Conservation (phyloP, 164 flowering plant species). For the Pachysandra terminalis region DNA sequence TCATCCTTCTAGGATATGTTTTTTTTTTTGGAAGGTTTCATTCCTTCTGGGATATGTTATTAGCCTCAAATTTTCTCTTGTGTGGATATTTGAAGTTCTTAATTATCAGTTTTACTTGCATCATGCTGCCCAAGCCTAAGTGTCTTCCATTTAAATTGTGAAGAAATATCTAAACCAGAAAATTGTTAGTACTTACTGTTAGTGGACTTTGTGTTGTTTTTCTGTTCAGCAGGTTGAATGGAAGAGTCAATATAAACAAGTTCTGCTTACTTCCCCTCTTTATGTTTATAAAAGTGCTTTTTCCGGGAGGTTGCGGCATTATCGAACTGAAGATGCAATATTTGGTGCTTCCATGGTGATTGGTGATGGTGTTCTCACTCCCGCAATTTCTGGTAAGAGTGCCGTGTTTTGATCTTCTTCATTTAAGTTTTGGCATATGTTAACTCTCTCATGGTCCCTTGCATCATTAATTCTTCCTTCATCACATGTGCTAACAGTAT, state of each 20-base stretch:
- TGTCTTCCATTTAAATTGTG: not conserved
- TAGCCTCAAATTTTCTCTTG: not conserved
- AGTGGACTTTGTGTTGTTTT: not conserved
- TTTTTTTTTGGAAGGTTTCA: too few species aligned
- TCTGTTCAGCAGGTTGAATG: slow-evolving; percentile 36
- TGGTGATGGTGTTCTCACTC: slow-evolving; percentile 53
- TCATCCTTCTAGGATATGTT: not conserved
- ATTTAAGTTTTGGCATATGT: not conserved
- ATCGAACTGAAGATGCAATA: slow-evolving; percentile 49
- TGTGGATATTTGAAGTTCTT: not conserved
- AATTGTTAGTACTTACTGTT: not conserved
- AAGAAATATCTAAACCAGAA: not conserved
- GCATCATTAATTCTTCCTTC: not conserved
- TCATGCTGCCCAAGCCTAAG: not conserved
- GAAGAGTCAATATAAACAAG: slow-evolving; percentile 22
- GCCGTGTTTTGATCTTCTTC: slow-evolving; percentile 3
- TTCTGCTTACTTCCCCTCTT: slow-evolving; percentile 60
- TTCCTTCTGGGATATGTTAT: not conserved
- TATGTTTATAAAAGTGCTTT: slow-evolving; percentile 63
- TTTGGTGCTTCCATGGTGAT: slow-evolving; percentile 64
- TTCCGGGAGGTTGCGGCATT: slow-evolving; percentile 34
- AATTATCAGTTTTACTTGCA: not conserved
- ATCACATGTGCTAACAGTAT: not conserved
- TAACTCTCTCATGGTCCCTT: not conserved
- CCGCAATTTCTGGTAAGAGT: slow-evolving; percentile 62